Percentiles rank a stretch among this genome's conserved stretches.
phyloP scores from a whole-genome alignment of 2,329 filamentous ascomycete genomes.

The Sporothrix schenckii region DNA sequence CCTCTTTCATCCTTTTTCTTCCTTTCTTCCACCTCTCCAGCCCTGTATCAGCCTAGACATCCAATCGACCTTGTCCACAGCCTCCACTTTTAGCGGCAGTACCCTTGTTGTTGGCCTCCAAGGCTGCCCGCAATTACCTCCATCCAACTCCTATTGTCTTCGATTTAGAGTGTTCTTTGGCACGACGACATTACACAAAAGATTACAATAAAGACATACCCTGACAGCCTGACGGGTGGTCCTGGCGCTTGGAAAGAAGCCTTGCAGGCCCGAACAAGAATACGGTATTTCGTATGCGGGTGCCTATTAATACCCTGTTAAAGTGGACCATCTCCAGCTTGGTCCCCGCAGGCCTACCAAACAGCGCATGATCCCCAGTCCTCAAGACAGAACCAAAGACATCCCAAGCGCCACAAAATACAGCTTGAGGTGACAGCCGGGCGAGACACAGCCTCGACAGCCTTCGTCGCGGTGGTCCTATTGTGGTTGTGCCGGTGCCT shows the following conservation, averaged over 20 bases:
- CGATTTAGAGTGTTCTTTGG: neutral
- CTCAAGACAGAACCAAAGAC: neutral
- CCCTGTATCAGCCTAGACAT: neutral
- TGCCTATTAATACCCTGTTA: constrained; percentile 12
- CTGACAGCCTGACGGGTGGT: neutral
- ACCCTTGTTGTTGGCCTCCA: constrained; percentile 12
- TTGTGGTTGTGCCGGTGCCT: constrained; percentile 4
- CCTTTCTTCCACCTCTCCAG: constrained; percentile 1
- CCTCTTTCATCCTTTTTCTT: neutral
- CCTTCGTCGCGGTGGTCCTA: neutral
- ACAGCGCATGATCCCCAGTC: neutral
- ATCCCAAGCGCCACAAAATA: neutral
- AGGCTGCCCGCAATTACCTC: neutral
- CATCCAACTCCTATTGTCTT: neutral
- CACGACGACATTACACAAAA: too few relatives aligned
- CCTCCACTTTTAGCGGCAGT: neutral
- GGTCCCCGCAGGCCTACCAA: neutral
- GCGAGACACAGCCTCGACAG: neutral
- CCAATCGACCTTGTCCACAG: neutral
- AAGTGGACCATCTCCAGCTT: neutral
- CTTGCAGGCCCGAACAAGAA: neutral
- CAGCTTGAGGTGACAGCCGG: neutral
- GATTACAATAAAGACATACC: neutral
- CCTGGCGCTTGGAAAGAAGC: constrained; percentile 4
- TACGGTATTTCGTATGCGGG: constrained; percentile 3